These are phyloP conservation scores for Pseudocercospora fijiensis DNA, from an alignment of 2,329 filamentous ascomycete genomes.

Conservation along the genomic window DNA sequence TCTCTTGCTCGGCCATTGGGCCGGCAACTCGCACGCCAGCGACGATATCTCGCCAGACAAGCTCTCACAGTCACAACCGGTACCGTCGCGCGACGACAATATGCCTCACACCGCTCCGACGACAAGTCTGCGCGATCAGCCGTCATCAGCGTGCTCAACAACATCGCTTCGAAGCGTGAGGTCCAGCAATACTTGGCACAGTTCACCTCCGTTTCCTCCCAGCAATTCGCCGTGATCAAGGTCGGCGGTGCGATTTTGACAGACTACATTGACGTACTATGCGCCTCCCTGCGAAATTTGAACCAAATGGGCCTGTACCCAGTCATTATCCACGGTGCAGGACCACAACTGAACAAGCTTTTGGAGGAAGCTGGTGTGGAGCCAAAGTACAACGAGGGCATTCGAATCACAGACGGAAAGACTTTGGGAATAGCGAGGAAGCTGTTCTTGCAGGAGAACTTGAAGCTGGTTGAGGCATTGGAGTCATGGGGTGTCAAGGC, in stretches of 20 bases:
- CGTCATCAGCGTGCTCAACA: conserved; percentile 87
- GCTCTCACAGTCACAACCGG: conserved; percentile 14
- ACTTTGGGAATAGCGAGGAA: conserved; percentile 87
- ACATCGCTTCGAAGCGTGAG: conserved; percentile 93
- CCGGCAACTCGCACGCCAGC: conserved; percentile 22
- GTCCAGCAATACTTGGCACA: conserved; percentile 97
- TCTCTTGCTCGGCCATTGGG: conserved; percentile 20
- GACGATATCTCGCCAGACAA: conserved; percentile 4
- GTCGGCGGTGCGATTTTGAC: conserved; percentile 95
- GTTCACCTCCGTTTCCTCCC: conserved; percentile 92
- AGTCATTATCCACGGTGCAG: conserved; percentile 91
- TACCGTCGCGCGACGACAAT: conserved; percentile 18
- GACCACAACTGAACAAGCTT: conserved; percentile 90
- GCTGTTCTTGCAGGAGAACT: conserved; percentile 92
- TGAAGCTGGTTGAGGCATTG: conserved; percentile 85
- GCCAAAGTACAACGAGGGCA: conserved; percentile 94
- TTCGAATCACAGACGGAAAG: conserved; percentile 92
- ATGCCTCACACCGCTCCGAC: conserved; percentile 33
- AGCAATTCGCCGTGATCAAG: conserved; percentile 98
- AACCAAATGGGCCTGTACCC: conserved; percentile 94
- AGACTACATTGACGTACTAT: conserved; percentile 88
- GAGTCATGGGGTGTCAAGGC: conserved; percentile 87
- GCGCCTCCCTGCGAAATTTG: conserved; percentile 82
- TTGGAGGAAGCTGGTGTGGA: conserved; percentile 88
- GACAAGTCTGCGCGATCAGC: conserved; percentile 70